These are phyloP conservation scores for Fusarium miscanthi DNA, from an alignment of 2,329 filamentous ascomycete genomes.

Conservation along the genomic window DNA sequence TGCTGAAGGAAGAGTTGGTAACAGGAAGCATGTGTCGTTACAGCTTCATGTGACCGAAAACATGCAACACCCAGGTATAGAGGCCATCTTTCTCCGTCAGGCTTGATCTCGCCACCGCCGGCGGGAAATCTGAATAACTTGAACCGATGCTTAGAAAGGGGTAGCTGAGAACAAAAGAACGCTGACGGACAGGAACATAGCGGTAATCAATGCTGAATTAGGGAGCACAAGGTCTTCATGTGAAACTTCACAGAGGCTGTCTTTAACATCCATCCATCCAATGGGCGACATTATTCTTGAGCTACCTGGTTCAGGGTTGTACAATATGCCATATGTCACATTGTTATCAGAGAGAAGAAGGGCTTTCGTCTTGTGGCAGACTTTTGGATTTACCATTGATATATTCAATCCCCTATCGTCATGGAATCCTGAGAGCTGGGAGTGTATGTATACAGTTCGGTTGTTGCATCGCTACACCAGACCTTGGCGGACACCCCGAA, in stretches of 20 bases:
- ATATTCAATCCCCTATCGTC: background rate
- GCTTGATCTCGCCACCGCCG: fast-evolving
- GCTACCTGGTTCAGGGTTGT: too few species aligned
- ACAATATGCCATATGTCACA: background rate
- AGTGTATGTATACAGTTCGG: background rate
- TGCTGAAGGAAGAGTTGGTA: background rate
- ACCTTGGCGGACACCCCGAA: background rate
- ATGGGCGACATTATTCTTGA: too few species aligned
- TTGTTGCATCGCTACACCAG: background rate
- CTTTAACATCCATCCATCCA: too few species aligned
- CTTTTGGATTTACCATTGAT: background rate
- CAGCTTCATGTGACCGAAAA: background rate
- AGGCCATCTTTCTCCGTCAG: background rate
- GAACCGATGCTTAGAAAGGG: too few species aligned
- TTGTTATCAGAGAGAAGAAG: background rate
- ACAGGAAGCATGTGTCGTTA: background rate
- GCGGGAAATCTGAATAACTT: background rate
- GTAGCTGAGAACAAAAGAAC: too few species aligned
- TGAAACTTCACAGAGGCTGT: too few species aligned
- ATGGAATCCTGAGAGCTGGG: background rate
- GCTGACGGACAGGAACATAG: too few species aligned
- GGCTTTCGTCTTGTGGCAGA: background rate
- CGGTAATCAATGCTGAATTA: too few species aligned
- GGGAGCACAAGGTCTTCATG: too few species aligned
- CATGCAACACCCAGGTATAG: background rate